A percentile compares a stretch with the other conserved stretches of the same genome.
Conservation (phyloP, 2,329 filamentous ascomycete genomes). For the Fusarium falciforme region DNA sequence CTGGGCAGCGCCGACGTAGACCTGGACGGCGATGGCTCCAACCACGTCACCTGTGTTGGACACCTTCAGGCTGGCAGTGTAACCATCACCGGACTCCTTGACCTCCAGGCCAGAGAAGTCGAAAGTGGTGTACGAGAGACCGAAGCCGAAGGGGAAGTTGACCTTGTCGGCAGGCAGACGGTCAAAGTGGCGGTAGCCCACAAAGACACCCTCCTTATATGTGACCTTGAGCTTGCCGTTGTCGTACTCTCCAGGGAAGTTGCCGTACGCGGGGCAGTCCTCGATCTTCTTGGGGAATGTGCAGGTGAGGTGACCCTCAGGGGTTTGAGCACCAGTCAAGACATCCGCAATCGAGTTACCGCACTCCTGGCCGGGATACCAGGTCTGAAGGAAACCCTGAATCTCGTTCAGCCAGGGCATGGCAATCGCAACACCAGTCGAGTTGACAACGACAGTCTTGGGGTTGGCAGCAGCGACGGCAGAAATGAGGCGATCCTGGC, state of each 20-base stretch:
- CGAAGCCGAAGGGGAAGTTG: conserved; percentile 75
- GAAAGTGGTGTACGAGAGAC: conserved; percentile 53
- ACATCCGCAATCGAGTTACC: conserved; percentile 77
- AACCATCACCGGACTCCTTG: conserved; percentile 47
- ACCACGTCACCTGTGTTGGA: conserved; percentile 67
- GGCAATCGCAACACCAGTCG: conserved; percentile 72
- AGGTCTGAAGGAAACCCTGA: conserved; percentile 72
- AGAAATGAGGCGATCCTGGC: conserved; percentile 70
- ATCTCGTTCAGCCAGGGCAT: conserved; percentile 68
- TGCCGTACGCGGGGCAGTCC: conserved; percentile 74
- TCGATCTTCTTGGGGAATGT: conserved; percentile 70
- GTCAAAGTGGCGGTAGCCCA: conserved; percentile 77
- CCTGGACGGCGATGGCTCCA: conserved; percentile 66
- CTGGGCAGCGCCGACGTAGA: conserved; percentile 56
- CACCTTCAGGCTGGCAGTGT: conserved; percentile 61
- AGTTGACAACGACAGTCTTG: conserved; percentile 71
- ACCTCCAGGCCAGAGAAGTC: conserved; percentile 70
- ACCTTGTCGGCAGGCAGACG: conserved; percentile 65
- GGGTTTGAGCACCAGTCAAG: conserved; percentile 72
- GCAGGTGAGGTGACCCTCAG: conserved; percentile 72
- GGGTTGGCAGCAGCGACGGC: conserved; percentile 67
- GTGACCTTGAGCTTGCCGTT: conserved; percentile 65
- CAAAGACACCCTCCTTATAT: conserved; percentile 77
- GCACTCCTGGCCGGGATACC: conserved; percentile 77
- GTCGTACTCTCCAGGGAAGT: conserved; percentile 63